Evolutionary conservation across 257 asterid species (phyloP), one percentile per base, ranked within the genome.

Genomic region (Paraleonurus japonicus): DNA sequence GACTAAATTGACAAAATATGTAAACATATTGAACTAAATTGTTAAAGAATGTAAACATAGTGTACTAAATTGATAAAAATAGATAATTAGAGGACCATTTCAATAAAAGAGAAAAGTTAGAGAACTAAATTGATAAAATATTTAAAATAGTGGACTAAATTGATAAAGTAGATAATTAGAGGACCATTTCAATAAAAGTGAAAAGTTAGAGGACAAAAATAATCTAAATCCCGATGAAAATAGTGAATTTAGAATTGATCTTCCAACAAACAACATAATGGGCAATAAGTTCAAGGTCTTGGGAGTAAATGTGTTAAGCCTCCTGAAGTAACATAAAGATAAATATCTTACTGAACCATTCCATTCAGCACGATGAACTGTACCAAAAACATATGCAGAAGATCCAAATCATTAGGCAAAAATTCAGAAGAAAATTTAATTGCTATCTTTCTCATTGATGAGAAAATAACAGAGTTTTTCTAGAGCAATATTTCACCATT

Each of bases 301-400:
- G 55, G n/a, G 53, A 54, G 73, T 13, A 53, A 71, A 23, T 45
- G 71, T 16, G 53, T 61, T 35, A n/a, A 24, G 69, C 71, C 61
- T 28, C 50, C 53, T 57, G 32, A 35, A 60, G 61, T 48, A 66
- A 64, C 61, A 47, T 43, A 78, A 75, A 76, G 76, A 73, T 17
- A 63, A 59, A 71, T 61, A 48, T 72, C 96, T 87, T 86, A 92
- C 98, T 35, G 85, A 85, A 65, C 87, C 98, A 84, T 89, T 84
- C 98, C 98, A 92, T 74, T 89, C 98, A 75, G 94, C 98, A 79
- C 93, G 98, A 63, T 85, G 92, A 71, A 92, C 98, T 7, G 86
- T 86, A 69, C 98, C 98, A 87, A 92, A 92, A 67, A 85, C 61
- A 61, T 71, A 76, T 76, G 50, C 61, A n/a, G n/a, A n/a, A 60